Base-by-base conservation (phyloP, 1,139 yeast species). In the Taphrina flavorubra region DNA sequence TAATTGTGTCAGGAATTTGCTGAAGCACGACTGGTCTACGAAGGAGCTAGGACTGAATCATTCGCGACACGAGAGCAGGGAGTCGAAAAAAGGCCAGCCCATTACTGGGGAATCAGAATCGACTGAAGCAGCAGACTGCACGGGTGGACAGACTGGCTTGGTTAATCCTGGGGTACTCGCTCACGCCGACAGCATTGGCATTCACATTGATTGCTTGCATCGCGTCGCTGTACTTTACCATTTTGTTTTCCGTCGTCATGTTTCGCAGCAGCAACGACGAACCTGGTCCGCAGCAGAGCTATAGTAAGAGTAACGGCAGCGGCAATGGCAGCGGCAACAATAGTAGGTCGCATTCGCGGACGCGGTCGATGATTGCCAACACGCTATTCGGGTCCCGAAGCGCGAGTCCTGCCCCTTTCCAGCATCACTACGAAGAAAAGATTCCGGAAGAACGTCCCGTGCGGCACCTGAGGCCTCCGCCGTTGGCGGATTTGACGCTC, bases 401-500 rank as follows among this genome's bases (percentile, higher is more conserved):
- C 6, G 39, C 51, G 40, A 44, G 62, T 25, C 51, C 53, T n/a
- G 53, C 25, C 13, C 42, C 42, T 42, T 18, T 25, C 13, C 62
- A 42, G 25, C 31, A 25, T 25, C 31, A 25, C 31, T 25, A 25
- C 31, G 31, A 25, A 25, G 62, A 58, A 40, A 56, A 40, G 46
- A 40, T 40, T 18, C n/a, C 60, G 20, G 60, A 56, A 18, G 49
- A 31, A 36, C 60, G 61, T n/a, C 58, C 59, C 25, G 55, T 63
- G 39, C 53, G 67, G 18, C 61, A 56, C 11, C 31, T 63, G 55
- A 34, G 61, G 14, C 70, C 72, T 14, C 79, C 79, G 10, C 85
- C 85, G 6, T 75, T 86, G 62, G 82, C 84, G 0, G 84, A 85
- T 0, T 77, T 87, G 6, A 74, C 74, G 40, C 76, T 87, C 25